Evolutionary conservation across 768 basidiomycete genomes (phyloP).

Genomic region (Clathrus columnatus): DNA sequence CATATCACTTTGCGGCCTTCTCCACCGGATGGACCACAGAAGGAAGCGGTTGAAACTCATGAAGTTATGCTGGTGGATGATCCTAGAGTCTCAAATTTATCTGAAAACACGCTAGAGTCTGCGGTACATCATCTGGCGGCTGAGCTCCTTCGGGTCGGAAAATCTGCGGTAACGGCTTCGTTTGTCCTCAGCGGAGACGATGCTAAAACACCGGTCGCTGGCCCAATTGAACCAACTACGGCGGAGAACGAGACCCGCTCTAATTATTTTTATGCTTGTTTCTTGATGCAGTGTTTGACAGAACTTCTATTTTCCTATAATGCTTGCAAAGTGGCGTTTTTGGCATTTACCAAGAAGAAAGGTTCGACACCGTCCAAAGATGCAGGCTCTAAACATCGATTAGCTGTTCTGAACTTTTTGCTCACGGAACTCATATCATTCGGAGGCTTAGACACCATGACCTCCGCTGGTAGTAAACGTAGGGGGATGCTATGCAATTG

Average conservation of each 20-base stretch:
- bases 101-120: slow-evolving; percentile 29
- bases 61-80: slow-evolving; percentile 56
- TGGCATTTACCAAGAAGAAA: slow-evolving; percentile 63
- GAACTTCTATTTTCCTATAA: slow-evolving; percentile 93
- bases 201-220: slow-evolving; percentile 9
- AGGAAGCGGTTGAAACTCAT: slow-evolving; percentile 15
- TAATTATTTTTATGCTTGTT: slow-evolving; percentile 54
- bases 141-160: slow-evolving; percentile 60
- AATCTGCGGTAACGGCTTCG: slow-evolving; percentile 24
- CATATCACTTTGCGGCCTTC: slow-evolving; percentile 47
- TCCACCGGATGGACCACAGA: slow-evolving; percentile 9
- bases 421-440: slow-evolving; percentile 78
- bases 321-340: slow-evolving; percentile 78
- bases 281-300: slow-evolving; percentile 86
- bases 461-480: slow-evolving; percentile 43
- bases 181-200: not conserved
- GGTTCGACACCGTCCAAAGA: slow-evolving; percentile 62
- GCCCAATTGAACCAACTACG: not conserved
- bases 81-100: not conserved
- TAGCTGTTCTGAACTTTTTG: slow-evolving; percentile 68
- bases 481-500: slow-evolving; percentile 63
- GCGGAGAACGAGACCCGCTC: slow-evolving; percentile 16
- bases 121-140: slow-evolving; percentile 54
- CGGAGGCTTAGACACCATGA: slow-evolving; percentile 58
- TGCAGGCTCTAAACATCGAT: slow-evolving; percentile 44